Conservation (phyloP, 1,139 yeast species). For the Kodamaea anthophila region DNA sequence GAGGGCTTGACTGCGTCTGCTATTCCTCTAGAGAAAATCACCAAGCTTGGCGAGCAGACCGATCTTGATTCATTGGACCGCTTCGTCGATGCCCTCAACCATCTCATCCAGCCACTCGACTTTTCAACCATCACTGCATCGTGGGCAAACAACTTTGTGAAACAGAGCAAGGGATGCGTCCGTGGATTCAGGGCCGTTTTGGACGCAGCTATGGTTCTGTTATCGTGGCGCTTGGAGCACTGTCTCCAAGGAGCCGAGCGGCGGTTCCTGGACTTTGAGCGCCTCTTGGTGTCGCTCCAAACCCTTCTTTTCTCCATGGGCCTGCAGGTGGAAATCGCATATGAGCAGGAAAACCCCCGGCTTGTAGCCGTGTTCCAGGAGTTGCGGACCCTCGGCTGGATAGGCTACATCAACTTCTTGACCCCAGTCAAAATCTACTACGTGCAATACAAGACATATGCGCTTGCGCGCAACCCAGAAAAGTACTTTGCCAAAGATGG, state of each 20-base stretch:
- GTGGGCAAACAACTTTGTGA: conserved; percentile 20
- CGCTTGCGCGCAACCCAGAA: conserved; percentile 23
- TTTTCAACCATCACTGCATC: conserved; percentile 13
- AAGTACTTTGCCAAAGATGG: conserved; percentile 19
- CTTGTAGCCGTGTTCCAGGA: conserved; percentile 16
- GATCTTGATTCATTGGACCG: conserved; percentile 9
- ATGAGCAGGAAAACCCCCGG: conserved; percentile 3
- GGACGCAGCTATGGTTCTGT: conserved; percentile 21
- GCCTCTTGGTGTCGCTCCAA: conserved; percentile 2
- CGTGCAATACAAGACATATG: conserved; percentile 21
- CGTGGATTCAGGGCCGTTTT: conserved; percentile 16
- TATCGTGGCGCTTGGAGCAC: conserved; percentile 33
- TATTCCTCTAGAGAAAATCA: conserved; percentile 20
- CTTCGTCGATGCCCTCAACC: conserved; percentile 12
- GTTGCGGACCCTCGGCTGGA: conserved; percentile 21
- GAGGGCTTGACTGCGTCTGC: conserved; percentile 13
- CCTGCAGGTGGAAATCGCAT: conserved; percentile 2
- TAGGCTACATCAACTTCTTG: conserved; percentile 27
- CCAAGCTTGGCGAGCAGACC: conserved; percentile 22
- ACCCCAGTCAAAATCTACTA: conserved; percentile 31
- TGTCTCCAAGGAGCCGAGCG: conserved; percentile 16
- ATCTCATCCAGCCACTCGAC: conserved; percentile 17
- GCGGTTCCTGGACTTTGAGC: conserved; percentile 12
- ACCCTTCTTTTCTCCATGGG: conserved; percentile 2
- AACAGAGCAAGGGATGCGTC: conserved; percentile 12